These are phyloP conservation scores for Diaporthe citrichinensis DNA, from an alignment of 2,329 filamentous ascomycete genomes.

Conservation along the genomic window DNA sequence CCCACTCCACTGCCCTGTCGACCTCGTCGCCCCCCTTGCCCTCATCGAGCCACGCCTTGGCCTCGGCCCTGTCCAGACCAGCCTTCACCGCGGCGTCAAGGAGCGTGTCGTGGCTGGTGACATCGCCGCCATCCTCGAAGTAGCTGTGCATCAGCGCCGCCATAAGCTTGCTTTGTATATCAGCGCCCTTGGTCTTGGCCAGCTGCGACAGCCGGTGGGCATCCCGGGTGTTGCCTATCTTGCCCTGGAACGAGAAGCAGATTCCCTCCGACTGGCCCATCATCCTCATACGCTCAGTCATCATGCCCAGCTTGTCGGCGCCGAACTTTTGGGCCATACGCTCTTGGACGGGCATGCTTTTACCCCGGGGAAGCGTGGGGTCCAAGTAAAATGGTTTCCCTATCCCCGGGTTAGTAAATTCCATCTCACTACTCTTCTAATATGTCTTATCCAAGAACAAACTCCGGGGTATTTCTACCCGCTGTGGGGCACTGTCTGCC, in stretches of 20 bases:
- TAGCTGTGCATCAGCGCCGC: conserved; percentile 75
- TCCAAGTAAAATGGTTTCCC: conserved; percentile 85
- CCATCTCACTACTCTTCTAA: not conserved
- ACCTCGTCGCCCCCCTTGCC: conserved; percentile 70
- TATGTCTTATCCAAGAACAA: not conserved
- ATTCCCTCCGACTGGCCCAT: conserved; percentile 78
- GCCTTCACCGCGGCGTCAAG: conserved; percentile 65
- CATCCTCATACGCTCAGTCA: conserved; percentile 69
- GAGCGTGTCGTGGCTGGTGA: conserved; percentile 70
- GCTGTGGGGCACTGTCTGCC: not conserved
- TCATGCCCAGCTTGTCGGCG: conserved; percentile 68
- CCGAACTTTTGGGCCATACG: conserved; percentile 78
- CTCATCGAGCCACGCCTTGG: conserved; percentile 66
- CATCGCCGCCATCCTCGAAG: conserved; percentile 75
- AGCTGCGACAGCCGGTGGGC: conserved; percentile 84
- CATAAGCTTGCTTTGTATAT: conserved; percentile 71
- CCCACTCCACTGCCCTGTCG: conserved; percentile 67
- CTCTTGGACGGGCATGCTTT: conserved; percentile 60
- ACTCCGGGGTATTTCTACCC: too few species aligned
- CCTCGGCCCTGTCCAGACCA: conserved; percentile 67
- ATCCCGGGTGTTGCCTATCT: conserved; percentile 82
- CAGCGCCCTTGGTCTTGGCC: conserved; percentile 63
- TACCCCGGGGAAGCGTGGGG: conserved; percentile 67
- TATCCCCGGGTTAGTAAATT: not conserved
- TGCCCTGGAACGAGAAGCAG: conserved; percentile 78